Percentiles rank a stretch among this genome's conserved stretches.
Evolutionary conservation across 177 flowering plant genomes (phyloP).

Genomic region (Vitis hybrid): DNA sequence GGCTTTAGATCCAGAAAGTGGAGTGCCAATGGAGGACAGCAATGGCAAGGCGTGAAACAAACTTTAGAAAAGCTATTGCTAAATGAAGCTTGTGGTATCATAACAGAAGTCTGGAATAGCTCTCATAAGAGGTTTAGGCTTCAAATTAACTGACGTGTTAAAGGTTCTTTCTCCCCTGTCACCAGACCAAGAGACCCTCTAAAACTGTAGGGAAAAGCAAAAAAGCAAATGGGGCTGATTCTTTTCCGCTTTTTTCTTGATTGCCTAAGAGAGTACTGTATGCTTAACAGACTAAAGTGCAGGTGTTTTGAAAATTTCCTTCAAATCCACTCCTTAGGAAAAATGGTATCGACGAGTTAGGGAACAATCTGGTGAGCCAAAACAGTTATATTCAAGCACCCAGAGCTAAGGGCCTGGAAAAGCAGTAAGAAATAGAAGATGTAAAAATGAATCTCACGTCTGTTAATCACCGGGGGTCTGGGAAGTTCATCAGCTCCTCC

Average conservation of each 20-base stretch:
- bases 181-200: background rate
- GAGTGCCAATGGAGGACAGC: too few species aligned
- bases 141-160: background rate
- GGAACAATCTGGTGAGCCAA: too few species aligned
- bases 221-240: slow-evolving; percentile 4
- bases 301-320: background rate
- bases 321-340: background rate
- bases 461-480: slow-evolving; percentile 44
- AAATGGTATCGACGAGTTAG: background rate
- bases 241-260: background rate
- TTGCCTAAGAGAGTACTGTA: background rate
- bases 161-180: background rate
- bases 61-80: background rate
- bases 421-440: background rate
- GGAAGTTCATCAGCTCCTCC: slow-evolving; percentile 44
- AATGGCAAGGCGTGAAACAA: too few species aligned
- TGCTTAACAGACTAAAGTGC: slow-evolving; percentile 1
- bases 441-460: slow-evolving; percentile 42
- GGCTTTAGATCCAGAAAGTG: too few species aligned
- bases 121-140: background rate
- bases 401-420: too few species aligned
- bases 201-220: slow-evolving; percentile 3
- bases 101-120: slow-evolving; percentile 1
- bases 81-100: slow-evolving; percentile 8
- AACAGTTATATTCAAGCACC: too few species aligned